A percentile compares a stretch with the other conserved stretches of the same genome.
phyloP scores from a whole-genome alignment of 1,284 basidiomycete genomes.

The Puccinia horiana region DNA sequence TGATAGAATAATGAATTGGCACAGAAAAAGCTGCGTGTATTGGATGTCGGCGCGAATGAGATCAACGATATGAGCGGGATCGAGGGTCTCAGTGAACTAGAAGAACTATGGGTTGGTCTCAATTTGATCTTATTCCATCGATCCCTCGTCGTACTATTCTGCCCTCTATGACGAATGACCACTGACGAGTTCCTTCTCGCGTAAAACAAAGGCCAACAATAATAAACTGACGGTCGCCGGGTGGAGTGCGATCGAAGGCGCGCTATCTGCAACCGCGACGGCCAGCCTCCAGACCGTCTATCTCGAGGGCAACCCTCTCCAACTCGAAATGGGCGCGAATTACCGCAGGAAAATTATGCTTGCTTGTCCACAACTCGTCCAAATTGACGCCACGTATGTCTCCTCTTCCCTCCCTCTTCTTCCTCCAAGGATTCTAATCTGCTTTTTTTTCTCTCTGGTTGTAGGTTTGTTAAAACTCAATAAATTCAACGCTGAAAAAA shows the following conservation, averaged over 20 bases:
- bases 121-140: background rate
- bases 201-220: constrained; percentile 53
- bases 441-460: background rate
- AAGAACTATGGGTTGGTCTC: constrained; percentile 57
- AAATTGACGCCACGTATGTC: constrained; percentile 58
- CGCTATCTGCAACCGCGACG: constrained; percentile 54
- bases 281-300: constrained; percentile 57
- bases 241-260: constrained; percentile 54
- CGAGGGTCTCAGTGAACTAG: constrained; percentile 53
- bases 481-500: background rate
- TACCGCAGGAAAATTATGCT: constrained; percentile 58
- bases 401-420: background rate
- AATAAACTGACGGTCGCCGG: constrained; percentile 55
- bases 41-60: constrained; percentile 57
- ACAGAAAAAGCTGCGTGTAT: constrained; percentile 54
- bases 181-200: background rate
- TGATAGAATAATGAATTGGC: constrained; percentile 22
- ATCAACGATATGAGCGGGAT: constrained; percentile 55
- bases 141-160: background rate
- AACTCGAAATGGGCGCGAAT: constrained; percentile 54
- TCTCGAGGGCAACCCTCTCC: constrained; percentile 58
- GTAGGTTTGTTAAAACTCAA: constrained; percentile 28
- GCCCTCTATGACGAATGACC: background rate
- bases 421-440: background rate
- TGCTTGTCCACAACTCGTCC: constrained; percentile 56